Evolutionary conservation across 2,329 filamentous ascomycete species (phyloP).

Genomic region (Claviceps africana): DNA sequence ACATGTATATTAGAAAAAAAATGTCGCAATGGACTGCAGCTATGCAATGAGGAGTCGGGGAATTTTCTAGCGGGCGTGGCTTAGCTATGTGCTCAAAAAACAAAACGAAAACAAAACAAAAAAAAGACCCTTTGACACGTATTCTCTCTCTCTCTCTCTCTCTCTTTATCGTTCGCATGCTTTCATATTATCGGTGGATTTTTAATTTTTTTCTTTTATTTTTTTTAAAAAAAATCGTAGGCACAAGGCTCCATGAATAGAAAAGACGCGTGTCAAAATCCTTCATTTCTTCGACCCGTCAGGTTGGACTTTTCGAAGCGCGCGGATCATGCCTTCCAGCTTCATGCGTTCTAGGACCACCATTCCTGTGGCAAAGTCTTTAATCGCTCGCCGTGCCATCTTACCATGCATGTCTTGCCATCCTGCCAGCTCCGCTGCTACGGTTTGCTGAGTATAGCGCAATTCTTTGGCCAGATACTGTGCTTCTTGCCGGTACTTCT

Average conservation of each 20-base stretch:
- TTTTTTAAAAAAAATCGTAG: too few relatives aligned
- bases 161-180: too few relatives aligned
- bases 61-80: not conserved
- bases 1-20: not conserved
- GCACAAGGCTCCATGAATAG: too few relatives aligned
- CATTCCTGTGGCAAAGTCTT: slow-evolving; percentile 62
- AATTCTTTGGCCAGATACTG: slow-evolving; percentile 67
- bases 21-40: not conserved
- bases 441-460: slow-evolving; percentile 82
- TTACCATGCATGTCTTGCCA: slow-evolving; percentile 85
- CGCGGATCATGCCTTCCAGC: slow-evolving; percentile 67
- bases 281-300: not conserved
- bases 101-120: too few relatives aligned
- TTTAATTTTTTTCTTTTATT: not conserved
- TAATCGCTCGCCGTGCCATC: slow-evolving; percentile 60
- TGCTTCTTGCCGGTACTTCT: slow-evolving; percentile 54
- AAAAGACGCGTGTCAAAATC: too few relatives aligned
- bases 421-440: slow-evolving; percentile 78
- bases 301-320: slow-evolving; percentile 47
- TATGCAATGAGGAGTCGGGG: not conserved
- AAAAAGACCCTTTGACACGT: too few relatives aligned
- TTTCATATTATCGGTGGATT: too few relatives aligned
- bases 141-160: too few relatives aligned
- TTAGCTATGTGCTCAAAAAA: not conserved
- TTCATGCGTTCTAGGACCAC: slow-evolving; percentile 67